Evolutionary conservation across 2,329 filamentous ascomycete species (phyloP), one percentile per base, ranked within the genome.

Genomic region (Trichoderma breve): DNA sequence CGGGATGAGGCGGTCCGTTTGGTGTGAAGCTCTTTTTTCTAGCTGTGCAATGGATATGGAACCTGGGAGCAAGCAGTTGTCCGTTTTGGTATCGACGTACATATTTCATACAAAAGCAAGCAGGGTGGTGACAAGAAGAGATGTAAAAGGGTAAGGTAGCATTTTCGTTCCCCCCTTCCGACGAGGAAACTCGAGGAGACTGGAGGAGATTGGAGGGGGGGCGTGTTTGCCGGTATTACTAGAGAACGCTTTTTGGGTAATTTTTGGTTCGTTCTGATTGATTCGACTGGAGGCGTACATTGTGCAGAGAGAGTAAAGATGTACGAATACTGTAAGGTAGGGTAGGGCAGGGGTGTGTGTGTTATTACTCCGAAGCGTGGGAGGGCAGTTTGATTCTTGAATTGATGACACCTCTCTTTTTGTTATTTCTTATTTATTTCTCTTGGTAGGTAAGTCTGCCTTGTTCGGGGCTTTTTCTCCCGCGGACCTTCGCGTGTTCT

Each of bases 1-100:
- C 66, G 66, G 66, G 66, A 69, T 69, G 66, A 51, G 36, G 28
- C 66, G 66, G 9, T 47, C 66, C 66, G 66, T 11, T 21, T 21
- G 43, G n/a, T 47, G 18, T 47, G 18, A 47, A 9, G n/a, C 14
- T 43, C 3, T 28, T 47, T 34, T 60, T 24, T 7, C 12, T 21
- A 39, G 55, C 18, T 32, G 26, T 32, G 51, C 26, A 58, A 28
- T 28, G 18, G 55, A n/a, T 58, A 58, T 24, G 18, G 12, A 6
- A 34, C 30, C 12, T 36, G 55, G 28, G 55, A 60, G 28, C 18
- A 60, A 57, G 28, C 18, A 34, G 55, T 32, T 60, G 43, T 51
- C 55, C 55, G 55, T 12, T 32, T 60, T 60, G 28, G 55, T 61
- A 7, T 34, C 15, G 24, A 34, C 18, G 32, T 34, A 21, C 30